Base-by-base conservation (phyloP, 2,329 filamentous ascomycete species). In the Phaeoacremonium minimum region DNA sequence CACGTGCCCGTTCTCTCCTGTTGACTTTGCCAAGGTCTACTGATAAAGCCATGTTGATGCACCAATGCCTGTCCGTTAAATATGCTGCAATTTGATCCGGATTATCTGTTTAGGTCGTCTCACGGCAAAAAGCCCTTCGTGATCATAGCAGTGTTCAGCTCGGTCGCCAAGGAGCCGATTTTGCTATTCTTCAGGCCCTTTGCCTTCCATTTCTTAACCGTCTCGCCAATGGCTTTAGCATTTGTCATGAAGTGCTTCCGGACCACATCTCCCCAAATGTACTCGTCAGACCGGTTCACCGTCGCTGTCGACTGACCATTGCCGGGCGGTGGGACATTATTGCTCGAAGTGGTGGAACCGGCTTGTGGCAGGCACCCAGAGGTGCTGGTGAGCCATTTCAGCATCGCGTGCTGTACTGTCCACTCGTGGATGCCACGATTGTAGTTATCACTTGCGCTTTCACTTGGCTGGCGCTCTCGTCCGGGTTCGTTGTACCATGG, bases 401-500 rank as follows among this genome's bases (percentile, higher is more conserved):
- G 5, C 35, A 62, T 51, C 26, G 58, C 61, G 28, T 52, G 37
- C 17, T 48, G 30, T 14, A 59, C 28, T 1, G 58, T 63, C 35
- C 34, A 30, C 3, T 11, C 14, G 14, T 55, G 53, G 12, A 61
- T 43, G 2, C 32, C 19, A 6, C 38, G 32, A 35, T 59, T 63
- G 45, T 65, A 65, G 4, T 32, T 14, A 3, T 48, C 22, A 5
- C 53, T 52, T 4, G 36, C 22, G 3, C 15, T 12, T 15, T 46
- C 37, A 33, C 51, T 33, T 5, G 20, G 31, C 7, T 8, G 13
- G 2, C 17, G 14, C 33, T 63, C 58, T 11, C 55, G 50, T 3
- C 63, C 67, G 0, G 75, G 75, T 49, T 79, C 73, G 48, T 78
- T 79, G 58, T 65, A 70, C 49, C 59, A 72, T 2, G 75, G 75